Base-by-base conservation (phyloP, 1,139 yeast genomes). In the Nakaseomyces nivariensis region DNA sequence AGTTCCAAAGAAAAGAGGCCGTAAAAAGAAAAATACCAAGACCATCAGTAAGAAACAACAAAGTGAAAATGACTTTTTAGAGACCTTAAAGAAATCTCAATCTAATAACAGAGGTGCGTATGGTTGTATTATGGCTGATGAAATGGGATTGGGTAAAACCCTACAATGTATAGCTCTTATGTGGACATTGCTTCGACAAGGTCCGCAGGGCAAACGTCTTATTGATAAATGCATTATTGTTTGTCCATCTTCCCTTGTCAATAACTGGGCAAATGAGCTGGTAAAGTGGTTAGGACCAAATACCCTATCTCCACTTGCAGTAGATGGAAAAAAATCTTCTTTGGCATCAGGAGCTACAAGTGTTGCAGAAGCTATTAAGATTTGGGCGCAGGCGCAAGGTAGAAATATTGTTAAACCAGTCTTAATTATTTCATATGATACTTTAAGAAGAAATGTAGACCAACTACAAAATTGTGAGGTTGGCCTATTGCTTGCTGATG, bases 121-220 rank as follows among this genome's bases (percentile, higher is more conserved):
- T 63, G 99, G 99, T 1, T 92, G 98, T 64, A 94, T 92, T 49
- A 92, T 92, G 98, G 99, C 99, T 0, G 99, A 92, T 71, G 99
- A 89, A 69, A 92, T 92, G 98, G 98, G 98, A 2, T 74, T 92
- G 44, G 98, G 98, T 27, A 92, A 92, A 64, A 92, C 99, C 0
- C 73, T 92, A 43, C 99, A 92, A 67, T 94, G 98, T 66, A 76
- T 92, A 45, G 76, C 97, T 0, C 73, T 92, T 43, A 77, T 92
- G 87, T 92, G 98, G 98, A 92, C 98, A 0, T 67, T 92, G 49
- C 72, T 92, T 45, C 80, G 78, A 56, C 99, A 92, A 65, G 84
- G 96, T 17, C 97, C 98, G 0, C 78, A 92, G 50, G 97, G 97
- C 1, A 79, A 75, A 54, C 79, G 82, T 47, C 82, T 95, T 0